phyloP scores from a whole-genome alignment of 805 yeast genomes.

The Candida endomychidarum region DNA sequence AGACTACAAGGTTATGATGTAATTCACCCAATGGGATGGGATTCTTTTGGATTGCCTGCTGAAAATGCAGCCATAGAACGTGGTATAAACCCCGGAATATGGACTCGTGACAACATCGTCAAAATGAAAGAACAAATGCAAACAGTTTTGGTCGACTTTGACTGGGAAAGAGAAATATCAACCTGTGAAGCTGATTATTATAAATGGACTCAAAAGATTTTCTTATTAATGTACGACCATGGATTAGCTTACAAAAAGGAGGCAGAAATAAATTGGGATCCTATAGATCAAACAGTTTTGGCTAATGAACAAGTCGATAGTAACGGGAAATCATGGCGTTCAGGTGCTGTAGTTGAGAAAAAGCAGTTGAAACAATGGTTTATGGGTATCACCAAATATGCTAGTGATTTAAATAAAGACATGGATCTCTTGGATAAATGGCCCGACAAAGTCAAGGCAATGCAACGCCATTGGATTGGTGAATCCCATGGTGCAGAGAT shows the following conservation, averaged over 20 bases:
- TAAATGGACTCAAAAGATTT: constrained; percentile 88
- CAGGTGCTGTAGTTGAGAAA: constrained; percentile 93
- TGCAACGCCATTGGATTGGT: constrained; percentile 97
- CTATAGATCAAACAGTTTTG: constrained; percentile 88
- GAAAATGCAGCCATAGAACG: constrained; percentile 96
- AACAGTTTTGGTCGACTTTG: constrained; percentile 79
- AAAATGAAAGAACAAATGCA: constrained; percentile 85
- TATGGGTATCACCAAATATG: constrained; percentile 82
- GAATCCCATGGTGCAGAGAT: constrained; percentile 78
- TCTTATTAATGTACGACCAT: constrained; percentile 65
- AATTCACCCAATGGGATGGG: constrained; percentile 99
- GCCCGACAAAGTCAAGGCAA: constrained; percentile 85
- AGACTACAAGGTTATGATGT: constrained; percentile 75
- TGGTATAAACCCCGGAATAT: constrained; percentile 69
- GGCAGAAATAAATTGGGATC: constrained; percentile 97
- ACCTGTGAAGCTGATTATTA: constrained; percentile 89
- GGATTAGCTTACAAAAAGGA: constrained; percentile 84
- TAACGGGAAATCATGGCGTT: constrained; percentile 92
- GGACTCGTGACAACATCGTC: constrained; percentile 81
- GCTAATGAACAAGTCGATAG: constrained; percentile 96
- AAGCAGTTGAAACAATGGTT: constrained; percentile 87
- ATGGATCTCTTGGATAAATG: constrained; percentile 61
- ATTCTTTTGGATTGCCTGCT: constrained; percentile 97
- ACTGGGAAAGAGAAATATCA: constrained; percentile 88
- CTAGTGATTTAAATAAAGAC: constrained; percentile 65